Conservation (phyloP, 2,329 filamentous ascomycete genomes). For the Fusarium sp. region DNA sequence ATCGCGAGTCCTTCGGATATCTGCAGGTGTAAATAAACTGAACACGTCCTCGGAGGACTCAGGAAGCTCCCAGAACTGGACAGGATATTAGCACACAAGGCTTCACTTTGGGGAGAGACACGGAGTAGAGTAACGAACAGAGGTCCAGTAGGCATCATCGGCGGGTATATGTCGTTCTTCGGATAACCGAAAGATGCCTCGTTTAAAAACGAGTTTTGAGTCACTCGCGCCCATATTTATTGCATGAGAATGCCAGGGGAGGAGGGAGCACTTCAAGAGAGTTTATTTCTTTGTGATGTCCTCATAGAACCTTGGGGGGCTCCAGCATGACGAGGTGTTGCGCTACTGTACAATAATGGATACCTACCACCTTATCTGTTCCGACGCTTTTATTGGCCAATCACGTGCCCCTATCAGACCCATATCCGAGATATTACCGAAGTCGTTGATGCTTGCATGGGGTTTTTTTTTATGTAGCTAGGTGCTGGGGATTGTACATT, state of each 20-base stretch:
- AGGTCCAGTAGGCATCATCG: constrained; percentile 92
- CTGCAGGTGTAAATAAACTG: constrained; percentile 89
- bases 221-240: constrained; percentile 91
- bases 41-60: constrained; percentile 97
- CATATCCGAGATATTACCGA: constrained; percentile 35
- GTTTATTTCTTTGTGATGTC: constrained; percentile 35
- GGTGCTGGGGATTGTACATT: neutral
- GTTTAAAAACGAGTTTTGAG: constrained; percentile 98
- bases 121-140: constrained; percentile 66
- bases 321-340: constrained; percentile 34
- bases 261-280: constrained; percentile 27
- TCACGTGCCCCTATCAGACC: constrained; percentile 20
- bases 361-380: constrained; percentile 6
- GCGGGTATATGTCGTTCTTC: constrained; percentile 88
- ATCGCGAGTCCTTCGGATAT: constrained; percentile 90
- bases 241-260: constrained; percentile 40
- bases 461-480: constrained; percentile 22
- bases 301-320: constrained; percentile 27
- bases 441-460: constrained; percentile 22
- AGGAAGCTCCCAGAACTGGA: constrained; percentile 94
- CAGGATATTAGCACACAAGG: constrained; percentile 35
- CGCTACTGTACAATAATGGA: constrained; percentile 10
- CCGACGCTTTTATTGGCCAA: constrained; percentile 24
- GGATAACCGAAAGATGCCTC: constrained; percentile 96
- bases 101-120: constrained; percentile 16